Evolutionary conservation across 768 basidiomycete genomes (phyloP).

Genomic region (Hericium rajendrae): DNA sequence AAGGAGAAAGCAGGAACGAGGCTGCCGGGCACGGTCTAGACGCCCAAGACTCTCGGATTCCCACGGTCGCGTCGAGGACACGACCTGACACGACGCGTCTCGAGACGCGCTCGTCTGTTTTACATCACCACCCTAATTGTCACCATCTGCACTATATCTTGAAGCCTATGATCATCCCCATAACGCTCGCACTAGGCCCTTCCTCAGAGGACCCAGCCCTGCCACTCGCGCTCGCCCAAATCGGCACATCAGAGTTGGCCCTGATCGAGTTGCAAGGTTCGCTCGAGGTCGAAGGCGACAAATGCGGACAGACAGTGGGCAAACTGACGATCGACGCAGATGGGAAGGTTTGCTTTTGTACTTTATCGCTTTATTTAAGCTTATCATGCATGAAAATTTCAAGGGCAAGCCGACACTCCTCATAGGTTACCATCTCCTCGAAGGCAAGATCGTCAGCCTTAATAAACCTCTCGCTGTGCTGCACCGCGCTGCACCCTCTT

Average conservation of each 20-base stretch:
- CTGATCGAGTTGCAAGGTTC: constrained; percentile 84
- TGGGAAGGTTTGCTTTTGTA: constrained; percentile 33
- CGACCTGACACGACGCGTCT: too few relatives aligned
- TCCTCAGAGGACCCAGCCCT: constrained; percentile 23
- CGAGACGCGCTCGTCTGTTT: too few relatives aligned
- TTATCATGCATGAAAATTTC: not conserved
- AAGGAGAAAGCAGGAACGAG: too few relatives aligned
- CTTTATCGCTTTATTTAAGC: not conserved
- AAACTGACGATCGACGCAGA: constrained; percentile 53
- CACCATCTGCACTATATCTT: too few relatives aligned
- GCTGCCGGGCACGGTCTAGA: too few relatives aligned
- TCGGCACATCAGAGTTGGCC: constrained; percentile 73
- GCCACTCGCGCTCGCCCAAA: constrained; percentile 53
- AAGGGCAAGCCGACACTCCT: constrained; percentile 71
- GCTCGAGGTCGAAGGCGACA: constrained; percentile 62
- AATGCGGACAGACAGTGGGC: constrained; percentile 71
- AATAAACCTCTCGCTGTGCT: constrained; percentile 80
- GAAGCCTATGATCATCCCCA: not conserved
- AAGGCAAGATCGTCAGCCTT: constrained; percentile 71
- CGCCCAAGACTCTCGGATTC: too few relatives aligned
- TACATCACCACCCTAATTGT: too few relatives aligned
- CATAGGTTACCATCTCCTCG: constrained; percentile 86
- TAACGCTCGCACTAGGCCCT: not conserved
- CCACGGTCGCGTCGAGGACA: too few relatives aligned
- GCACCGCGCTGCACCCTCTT: constrained; percentile 23